These are phyloP conservation scores for Rosellinia necatrix DNA, from an alignment of 2,329 filamentous ascomycete species.

Conservation along the genomic window DNA sequence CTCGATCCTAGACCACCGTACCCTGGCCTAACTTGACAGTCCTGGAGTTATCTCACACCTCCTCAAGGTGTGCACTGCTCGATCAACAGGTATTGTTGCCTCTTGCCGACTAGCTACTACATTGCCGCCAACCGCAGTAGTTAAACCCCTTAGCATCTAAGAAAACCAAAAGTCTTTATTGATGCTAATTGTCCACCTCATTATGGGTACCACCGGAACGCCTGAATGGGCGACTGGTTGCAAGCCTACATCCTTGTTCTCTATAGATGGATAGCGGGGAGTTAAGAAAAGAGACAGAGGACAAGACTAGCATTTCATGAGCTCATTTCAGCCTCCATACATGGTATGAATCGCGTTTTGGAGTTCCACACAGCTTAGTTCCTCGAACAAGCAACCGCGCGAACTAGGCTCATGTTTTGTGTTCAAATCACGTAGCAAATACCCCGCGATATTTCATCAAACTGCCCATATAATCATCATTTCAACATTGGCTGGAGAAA, in stretches of 20 bases:
- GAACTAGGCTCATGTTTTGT: too few relatives aligned
- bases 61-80: background rate
- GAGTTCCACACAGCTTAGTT: too few relatives aligned
- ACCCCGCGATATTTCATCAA: too few relatives aligned
- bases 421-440: background rate
- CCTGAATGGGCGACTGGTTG: background rate
- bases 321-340: too few relatives aligned
- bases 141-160: background rate
- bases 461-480: too few relatives aligned
- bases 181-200: background rate
- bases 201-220: background rate
- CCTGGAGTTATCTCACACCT: background rate
- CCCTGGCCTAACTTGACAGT: background rate
- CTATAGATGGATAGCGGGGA: constrained; percentile 2
- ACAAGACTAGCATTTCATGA: too few relatives aligned
- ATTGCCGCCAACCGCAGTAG: background rate
- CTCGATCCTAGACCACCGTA: background rate
- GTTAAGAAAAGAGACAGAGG: constrained; percentile 2
- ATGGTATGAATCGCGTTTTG: too few relatives aligned
- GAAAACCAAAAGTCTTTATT: background rate
- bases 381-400: too few relatives aligned
- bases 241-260: background rate
- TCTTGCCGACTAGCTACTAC: background rate
- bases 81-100: background rate
- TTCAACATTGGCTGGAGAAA: too few relatives aligned